Evolutionary conservation across 2,329 filamentous ascomycete genomes (phyloP).

Genomic region (Curvularia eragrostidis): DNA sequence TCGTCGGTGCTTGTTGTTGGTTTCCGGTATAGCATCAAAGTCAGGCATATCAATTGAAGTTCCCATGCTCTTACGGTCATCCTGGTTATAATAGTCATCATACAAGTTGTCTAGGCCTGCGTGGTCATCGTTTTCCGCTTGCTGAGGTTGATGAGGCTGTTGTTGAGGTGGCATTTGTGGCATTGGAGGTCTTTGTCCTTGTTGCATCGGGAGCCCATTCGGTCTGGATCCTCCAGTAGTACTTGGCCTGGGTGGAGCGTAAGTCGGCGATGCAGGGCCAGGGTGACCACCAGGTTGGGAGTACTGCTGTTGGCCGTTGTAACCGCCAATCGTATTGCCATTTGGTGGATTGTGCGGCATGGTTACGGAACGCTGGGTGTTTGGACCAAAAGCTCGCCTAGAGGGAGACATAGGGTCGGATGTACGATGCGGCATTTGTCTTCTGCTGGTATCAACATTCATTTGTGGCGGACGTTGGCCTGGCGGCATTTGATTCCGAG

Average conservation of each 20-base stretch:
- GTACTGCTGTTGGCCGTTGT: conserved; percentile 41
- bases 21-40: conserved; percentile 63
- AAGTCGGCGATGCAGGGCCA: conserved; percentile 45
- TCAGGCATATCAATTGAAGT: conserved; percentile 68
- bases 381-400: conserved; percentile 38
- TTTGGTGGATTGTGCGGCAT: conserved; percentile 44
- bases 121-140: conserved; percentile 38
- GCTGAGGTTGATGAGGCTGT: conserved; percentile 28
- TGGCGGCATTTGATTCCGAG: conserved; percentile 33
- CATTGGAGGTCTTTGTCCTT: conserved; percentile 41
- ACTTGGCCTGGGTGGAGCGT: conserved; percentile 46
- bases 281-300: conserved; percentile 47
- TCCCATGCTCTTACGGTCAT: conserved; percentile 48
- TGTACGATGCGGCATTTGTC: conserved; percentile 23
- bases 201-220: conserved; percentile 29
- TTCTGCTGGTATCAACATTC: conserved; percentile 25
- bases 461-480: conserved; percentile 36
- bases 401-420: conserved; percentile 37
- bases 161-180: conserved; percentile 32
- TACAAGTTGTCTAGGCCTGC: conserved; percentile 60
- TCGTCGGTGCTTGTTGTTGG: conserved; percentile 39
- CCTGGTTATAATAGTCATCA: conserved; percentile 55
- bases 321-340: conserved; percentile 21
- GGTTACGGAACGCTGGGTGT: conserved; percentile 46
- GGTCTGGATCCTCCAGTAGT: conserved; percentile 43